phyloP scores from a whole-genome alignment of 148 eudicot species.

The Silene latifolia region DNA sequence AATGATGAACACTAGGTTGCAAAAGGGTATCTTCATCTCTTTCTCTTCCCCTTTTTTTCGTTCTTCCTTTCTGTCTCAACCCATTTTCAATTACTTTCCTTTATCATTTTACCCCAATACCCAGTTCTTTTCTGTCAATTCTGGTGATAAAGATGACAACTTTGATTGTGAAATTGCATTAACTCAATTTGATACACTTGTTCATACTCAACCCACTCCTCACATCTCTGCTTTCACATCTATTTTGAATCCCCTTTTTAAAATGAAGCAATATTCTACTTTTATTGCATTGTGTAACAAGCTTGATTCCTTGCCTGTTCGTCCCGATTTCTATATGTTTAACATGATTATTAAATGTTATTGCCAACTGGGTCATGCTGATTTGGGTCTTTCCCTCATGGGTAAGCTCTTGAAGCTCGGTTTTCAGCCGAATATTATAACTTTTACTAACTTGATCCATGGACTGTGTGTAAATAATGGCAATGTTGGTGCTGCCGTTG shows the following conservation, averaged over 20 bases:
- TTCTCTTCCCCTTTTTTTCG: too few species aligned
- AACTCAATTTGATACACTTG: background rate
- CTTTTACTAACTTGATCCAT: slow-evolving; percentile 17
- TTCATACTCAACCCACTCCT: slow-evolving; percentile 8
- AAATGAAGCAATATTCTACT: slow-evolving; percentile 1
- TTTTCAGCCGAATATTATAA: slow-evolving; percentile 10
- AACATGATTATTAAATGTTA: slow-evolving; percentile 23
- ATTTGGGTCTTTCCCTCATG: slow-evolving; percentile 21
- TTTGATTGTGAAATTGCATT: background rate
- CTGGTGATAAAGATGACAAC: background rate
- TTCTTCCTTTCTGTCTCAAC: too few species aligned
- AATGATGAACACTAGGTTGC: too few species aligned
- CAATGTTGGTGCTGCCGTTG: slow-evolving; percentile 7
- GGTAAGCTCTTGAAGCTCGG: slow-evolving; percentile 25
- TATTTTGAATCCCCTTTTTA: background rate
- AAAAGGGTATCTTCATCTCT: too few species aligned
- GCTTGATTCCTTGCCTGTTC: background rate
- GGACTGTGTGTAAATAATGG: slow-evolving; percentile 10
- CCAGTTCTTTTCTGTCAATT: too few species aligned
- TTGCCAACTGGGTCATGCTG: slow-evolving; percentile 10
- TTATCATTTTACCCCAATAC: too few species aligned
- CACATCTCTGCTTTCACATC: slow-evolving; percentile 6
- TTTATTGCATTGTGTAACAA: background rate
- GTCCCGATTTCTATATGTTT: slow-evolving; percentile 6
- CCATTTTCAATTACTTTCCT: too few species aligned